Evolutionary conservation across 139 green algal species (phyloP).

Genomic region (Eudorina sp.): DNA sequence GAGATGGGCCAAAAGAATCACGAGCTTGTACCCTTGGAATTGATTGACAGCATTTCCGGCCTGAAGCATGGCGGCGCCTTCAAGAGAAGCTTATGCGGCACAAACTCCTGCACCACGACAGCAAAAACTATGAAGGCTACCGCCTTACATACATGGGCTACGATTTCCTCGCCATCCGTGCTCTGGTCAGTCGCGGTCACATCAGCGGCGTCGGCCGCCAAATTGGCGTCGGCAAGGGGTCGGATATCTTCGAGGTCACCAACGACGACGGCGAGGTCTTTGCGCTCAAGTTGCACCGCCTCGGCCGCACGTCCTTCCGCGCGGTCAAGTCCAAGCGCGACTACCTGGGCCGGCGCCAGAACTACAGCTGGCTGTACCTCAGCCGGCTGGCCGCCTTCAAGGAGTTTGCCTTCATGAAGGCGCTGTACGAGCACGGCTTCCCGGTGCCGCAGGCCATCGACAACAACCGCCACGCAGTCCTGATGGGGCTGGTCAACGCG

Average conservation of each 20-base stretch:
- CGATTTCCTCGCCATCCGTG: slow-evolving; percentile 95
- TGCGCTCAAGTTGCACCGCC: slow-evolving; percentile 96
- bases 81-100: slow-evolving; percentile 90
- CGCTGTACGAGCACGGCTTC: slow-evolving; percentile 91
- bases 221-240: slow-evolving; percentile 99
- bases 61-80: slow-evolving; percentile 92
- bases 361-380: slow-evolving; percentile 97
- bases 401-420: slow-evolving; percentile 98
- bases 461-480: slow-evolving; percentile 94
- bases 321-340: slow-evolving; percentile 98
- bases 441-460: slow-evolving; percentile 94
- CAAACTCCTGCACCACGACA: slow-evolving; percentile 99
- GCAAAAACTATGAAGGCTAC: slow-evolving; percentile 94
- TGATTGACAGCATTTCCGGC: slow-evolving; percentile 93
- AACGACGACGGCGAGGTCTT: slow-evolving; percentile 84
- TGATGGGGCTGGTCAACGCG: slow-evolving; percentile 91
- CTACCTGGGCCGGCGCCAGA: slow-evolving; percentile 82
- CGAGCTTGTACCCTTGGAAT: slow-evolving; percentile 92
- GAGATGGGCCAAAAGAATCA: slow-evolving; percentile 99
- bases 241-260: slow-evolving; percentile 90
- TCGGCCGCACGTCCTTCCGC: slow-evolving; percentile 97
- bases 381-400: slow-evolving; percentile 93
- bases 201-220: slow-evolving; percentile 91
- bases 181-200: slow-evolving; percentile 84
- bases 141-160: slow-evolving; percentile 96